Percentiles rank a stretch among this genome's conserved stretches.
Conservation (phyloP, 768 basidiomycete genomes). For the Polyporus arcularius region DNA sequence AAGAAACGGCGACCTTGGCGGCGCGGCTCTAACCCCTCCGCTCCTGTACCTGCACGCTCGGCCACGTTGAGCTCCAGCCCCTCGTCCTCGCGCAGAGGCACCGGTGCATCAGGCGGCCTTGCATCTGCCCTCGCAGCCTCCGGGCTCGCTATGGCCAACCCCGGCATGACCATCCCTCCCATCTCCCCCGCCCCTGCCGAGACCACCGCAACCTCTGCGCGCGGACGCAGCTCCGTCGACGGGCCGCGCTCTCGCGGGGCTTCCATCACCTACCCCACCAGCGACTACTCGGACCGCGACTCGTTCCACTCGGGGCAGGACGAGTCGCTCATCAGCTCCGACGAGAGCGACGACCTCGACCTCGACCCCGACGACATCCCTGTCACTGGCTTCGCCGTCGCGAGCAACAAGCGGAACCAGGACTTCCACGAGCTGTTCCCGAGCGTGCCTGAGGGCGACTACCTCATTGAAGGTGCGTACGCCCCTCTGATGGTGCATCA, state of each 20-base stretch:
- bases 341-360: constrained; percentile 36
- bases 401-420: constrained; percentile 89
- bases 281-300: constrained; percentile 17
- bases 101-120: constrained; percentile 41
- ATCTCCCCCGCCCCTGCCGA: constrained; percentile 23
- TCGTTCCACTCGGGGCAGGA: constrained; percentile 1
- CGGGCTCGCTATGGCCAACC: constrained; percentile 65
- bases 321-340: constrained; percentile 25
- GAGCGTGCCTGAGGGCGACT: constrained; percentile 89
- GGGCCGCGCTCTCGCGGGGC: constrained; percentile 22
- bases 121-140: constrained; percentile 69
- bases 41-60: constrained; percentile 12
- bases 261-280: constrained; percentile 22
- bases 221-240: constrained; percentile 6
- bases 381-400: constrained; percentile 96
- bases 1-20: constrained; percentile 25
- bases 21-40: constrained; percentile 17
- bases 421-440: constrained; percentile 96
- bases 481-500: not conserved
- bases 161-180: constrained; percentile 48
- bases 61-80: constrained; percentile 17
- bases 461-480: constrained; percentile 90
- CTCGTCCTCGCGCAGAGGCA: constrained; percentile 40
- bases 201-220: not conserved
- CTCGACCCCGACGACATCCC: constrained; percentile 78